Conservation (phyloP, 2,329 filamentous ascomycete genomes). For the Rhynchosporium agropyri region DNA sequence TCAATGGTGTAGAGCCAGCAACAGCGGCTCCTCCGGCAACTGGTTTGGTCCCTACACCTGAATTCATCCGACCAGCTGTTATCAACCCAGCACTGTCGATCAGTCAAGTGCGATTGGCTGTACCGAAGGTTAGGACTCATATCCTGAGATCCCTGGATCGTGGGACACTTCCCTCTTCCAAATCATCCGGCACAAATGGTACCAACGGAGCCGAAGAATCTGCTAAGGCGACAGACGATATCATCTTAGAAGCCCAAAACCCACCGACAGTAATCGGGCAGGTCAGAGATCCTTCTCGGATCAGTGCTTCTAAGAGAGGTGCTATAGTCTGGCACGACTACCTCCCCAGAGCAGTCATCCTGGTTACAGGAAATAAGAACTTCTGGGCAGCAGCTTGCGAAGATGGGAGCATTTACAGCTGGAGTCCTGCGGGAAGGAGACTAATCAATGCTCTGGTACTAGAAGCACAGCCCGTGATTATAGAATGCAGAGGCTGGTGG, state of each 20-base stretch:
- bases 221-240: slow-evolving; percentile 64
- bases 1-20: slow-evolving; percentile 78
- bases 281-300: slow-evolving; percentile 78
- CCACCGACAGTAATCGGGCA: slow-evolving; percentile 62
- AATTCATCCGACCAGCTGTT: slow-evolving; percentile 85
- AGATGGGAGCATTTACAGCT: slow-evolving; percentile 85
- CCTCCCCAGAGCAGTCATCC: slow-evolving; percentile 80
- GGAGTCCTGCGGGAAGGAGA: slow-evolving; percentile 88
- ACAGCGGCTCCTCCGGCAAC: slow-evolving; percentile 60
- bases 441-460: slow-evolving; percentile 82
- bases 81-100: slow-evolving; percentile 79
- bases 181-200: slow-evolving; percentile 40
- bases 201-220: slow-evolving; percentile 57
- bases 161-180: slow-evolving; percentile 50
- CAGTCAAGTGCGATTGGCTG: slow-evolving; percentile 82
- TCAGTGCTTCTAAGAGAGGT: slow-evolving; percentile 80
- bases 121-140: slow-evolving; percentile 81
- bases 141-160: slow-evolving; percentile 81
- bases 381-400: slow-evolving; percentile 95
- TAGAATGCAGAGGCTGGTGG: slow-evolving; percentile 89
- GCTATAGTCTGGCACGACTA: slow-evolving; percentile 92
- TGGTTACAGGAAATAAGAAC: slow-evolving; percentile 85
- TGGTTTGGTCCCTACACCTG: slow-evolving; percentile 70
- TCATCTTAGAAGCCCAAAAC: slow-evolving; percentile 88
- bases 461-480: slow-evolving; percentile 90